Evolutionary conservation across 1,284 basidiomycete species (phyloP).

Genomic region (Malassezia caprae): DNA sequence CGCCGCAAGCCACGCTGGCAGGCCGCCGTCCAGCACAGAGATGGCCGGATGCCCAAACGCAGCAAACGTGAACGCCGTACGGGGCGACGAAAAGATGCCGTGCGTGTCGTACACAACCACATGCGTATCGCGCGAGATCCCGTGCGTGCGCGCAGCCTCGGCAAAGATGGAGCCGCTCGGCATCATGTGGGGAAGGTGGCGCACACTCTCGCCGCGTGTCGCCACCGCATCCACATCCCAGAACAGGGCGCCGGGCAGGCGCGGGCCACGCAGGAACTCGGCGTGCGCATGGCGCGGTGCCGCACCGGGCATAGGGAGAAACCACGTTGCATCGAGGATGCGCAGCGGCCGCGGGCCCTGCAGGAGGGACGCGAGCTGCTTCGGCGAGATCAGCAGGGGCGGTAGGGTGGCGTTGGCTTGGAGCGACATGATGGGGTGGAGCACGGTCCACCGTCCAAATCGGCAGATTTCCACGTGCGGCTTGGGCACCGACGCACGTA

Average conservation of each 20-base stretch:
- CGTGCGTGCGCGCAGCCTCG: conserved; percentile 64
- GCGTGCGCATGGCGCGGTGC: conserved; percentile 54
- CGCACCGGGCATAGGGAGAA: conserved; percentile 59
- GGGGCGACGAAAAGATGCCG: conserved; percentile 64
- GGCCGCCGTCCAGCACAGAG: conserved; percentile 41
- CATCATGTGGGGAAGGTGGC: conserved; percentile 78
- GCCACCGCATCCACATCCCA: conserved; percentile 68
- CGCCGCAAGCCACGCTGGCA: conserved; percentile 36
- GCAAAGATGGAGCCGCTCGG: conserved; percentile 66
- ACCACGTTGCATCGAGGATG: conserved; percentile 64
- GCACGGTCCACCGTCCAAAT: background rate
- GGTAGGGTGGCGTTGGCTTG: background rate
- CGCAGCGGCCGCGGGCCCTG: conserved; percentile 16
- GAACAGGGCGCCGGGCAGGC: conserved; percentile 65
- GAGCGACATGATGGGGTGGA: conserved; percentile 5
- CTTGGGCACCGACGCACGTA: background rate
- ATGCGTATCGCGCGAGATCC: conserved; percentile 64
- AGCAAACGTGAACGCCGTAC: conserved; percentile 35
- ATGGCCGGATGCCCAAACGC: conserved; percentile 38
- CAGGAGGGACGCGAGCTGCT: conserved; percentile 17
- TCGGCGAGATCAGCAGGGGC: conserved; percentile 7
- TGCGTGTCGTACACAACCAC: conserved; percentile 81
- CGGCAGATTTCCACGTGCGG: background rate
- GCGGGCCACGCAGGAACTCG: conserved; percentile 58
- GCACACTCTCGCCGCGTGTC: conserved; percentile 26